phyloP scores from a whole-genome alignment of 768 basidiomycete genomes.

The Kwoniella sp. region DNA sequence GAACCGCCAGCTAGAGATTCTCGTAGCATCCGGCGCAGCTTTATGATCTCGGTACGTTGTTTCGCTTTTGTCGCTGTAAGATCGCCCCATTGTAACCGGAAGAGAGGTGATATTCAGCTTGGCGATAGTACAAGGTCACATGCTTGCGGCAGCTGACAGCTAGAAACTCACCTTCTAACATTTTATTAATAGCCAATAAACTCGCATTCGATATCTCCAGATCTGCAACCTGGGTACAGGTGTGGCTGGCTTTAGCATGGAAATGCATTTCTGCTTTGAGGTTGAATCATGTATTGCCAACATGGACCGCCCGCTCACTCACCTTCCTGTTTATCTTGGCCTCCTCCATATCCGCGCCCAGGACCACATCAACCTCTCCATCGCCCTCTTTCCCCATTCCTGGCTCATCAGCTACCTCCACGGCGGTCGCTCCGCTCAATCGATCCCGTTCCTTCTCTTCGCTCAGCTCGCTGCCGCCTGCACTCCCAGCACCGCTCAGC shows the following conservation, averaged over 20 bases:
- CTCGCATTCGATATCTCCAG: slow-evolving; percentile 53
- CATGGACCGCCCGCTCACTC: not conserved
- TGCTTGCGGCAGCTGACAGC: slow-evolving; percentile 3
- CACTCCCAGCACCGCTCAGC: slow-evolving; percentile 14
- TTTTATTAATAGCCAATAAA: slow-evolving; percentile 51
- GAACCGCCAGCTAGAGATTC: slow-evolving; percentile 32
- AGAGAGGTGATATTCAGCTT: no score
- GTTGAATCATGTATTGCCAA: not conserved
- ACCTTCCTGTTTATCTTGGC: slow-evolving; percentile 43
- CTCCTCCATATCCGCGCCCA: slow-evolving; percentile 34
- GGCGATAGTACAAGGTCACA: not conserved
- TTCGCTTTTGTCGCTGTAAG: slow-evolving; percentile 40
- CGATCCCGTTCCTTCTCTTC: slow-evolving; percentile 23
- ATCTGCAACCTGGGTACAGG: slow-evolving; percentile 52
- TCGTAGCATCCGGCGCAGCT: slow-evolving; percentile 38
- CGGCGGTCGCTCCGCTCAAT: slow-evolving; percentile 22
- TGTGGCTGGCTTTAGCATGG: not conserved
- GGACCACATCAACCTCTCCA: slow-evolving; percentile 16
- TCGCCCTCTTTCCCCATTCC: slow-evolving; percentile 8
- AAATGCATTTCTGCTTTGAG: not conserved
- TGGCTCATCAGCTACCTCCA: slow-evolving; percentile 6
- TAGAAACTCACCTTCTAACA: slow-evolving; percentile 51
- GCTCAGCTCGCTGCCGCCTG: slow-evolving; percentile 7
- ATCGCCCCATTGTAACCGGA: no score
- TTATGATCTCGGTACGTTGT: slow-evolving; percentile 47